Evolutionary conservation across 768 basidiomycete genomes (phyloP), one percentile per base, ranked within the genome.

Genomic region (Tricholoma sp.): DNA sequence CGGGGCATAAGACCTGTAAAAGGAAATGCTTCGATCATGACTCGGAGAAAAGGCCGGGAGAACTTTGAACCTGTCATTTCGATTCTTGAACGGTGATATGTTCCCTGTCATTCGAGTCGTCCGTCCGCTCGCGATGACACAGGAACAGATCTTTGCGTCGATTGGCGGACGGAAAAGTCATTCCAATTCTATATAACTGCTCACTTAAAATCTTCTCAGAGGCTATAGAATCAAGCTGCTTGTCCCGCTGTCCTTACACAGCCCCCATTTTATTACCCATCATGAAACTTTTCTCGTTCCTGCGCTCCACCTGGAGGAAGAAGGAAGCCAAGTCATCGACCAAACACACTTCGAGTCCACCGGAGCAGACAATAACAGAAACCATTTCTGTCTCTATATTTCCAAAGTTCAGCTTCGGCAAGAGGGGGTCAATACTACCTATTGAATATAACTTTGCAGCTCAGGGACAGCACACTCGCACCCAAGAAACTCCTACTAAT

Each of bases 201-300:
- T 34, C 10, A 27, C 19, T 4, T 5, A 34, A 39, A 24, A n/a
- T 41, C 18, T 24, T 29, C 29, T 49, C 27, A 31, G 24, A 27
- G 3, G 24, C 24, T 27, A 27, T 27, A 2, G 24, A 27, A 27
- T 27, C 24, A 27, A 27, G 24, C 24, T n/a, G n/a, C n/a, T n/a
- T n/a, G n/a, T n/a, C n/a, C n/a, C n/a, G n/a, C n/a, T n/a, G n/a
- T n/a, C n/a, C n/a, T n/a, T n/a, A 11, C 47, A 37, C 51, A 21
- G 34, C 54, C 54, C 51, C 39, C 34, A 49, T 24, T 52, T 52
- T 35, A 22, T 57, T 29, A 49, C 55, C 55, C 27, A 32, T 46
- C 51, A 78, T 78, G 77, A 77, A 78, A 63, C 63, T 72, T 12
- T 59, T 75, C 14, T 66, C 71, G 5, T 73, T 78, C 61, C 64